Evolutionary conservation across 169 alveolate genomes (phyloP).

Genomic region (Plasmodium fragile): DNA sequence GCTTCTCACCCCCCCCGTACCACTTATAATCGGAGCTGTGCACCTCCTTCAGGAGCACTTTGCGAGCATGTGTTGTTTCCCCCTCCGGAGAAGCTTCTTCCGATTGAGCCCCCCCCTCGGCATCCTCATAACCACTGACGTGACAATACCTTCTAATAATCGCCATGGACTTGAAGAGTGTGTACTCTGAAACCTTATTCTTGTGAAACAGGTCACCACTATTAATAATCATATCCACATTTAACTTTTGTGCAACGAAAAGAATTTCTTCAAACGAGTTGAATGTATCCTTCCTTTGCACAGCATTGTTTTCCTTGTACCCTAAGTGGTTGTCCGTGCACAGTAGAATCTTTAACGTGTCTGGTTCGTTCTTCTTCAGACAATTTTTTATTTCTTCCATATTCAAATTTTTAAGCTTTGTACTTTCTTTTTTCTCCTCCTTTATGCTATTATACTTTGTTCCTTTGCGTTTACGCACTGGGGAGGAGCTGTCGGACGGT

Average conservation of each 20-base stretch:
- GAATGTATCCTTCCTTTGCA: conserved; percentile 92
- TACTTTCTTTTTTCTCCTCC: not conserved
- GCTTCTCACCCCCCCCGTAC: conserved; percentile 1
- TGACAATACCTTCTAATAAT: conserved; percentile 60
- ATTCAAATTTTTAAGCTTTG: not conserved
- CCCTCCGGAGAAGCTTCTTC: not conserved
- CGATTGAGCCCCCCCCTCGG: not conserved
- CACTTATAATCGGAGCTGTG: conserved; percentile 16
- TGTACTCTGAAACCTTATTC: conserved; percentile 90
- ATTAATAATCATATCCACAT: conserved; percentile 92
- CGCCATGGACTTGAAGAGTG: conserved; percentile 48
- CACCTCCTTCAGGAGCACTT: conserved; percentile 11
- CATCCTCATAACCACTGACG: not conserved
- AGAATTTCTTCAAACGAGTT: conserved; percentile 95
- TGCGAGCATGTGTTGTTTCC: not conserved
- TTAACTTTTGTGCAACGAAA: conserved; percentile 88
- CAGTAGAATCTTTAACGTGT: conserved; percentile 90
- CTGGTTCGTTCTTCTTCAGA: conserved; percentile 55
- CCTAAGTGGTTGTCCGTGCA: conserved; percentile 97
- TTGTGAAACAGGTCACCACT: conserved; percentile 98
- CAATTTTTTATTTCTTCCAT: not conserved
- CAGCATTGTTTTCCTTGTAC: conserved; percentile 92
- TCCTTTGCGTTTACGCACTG: not conserved
- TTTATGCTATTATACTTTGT: conserved; percentile 1
- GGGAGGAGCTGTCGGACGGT: not conserved